Evolutionary conservation across 1,284 basidiomycete species (phyloP), one percentile per base, ranked within the genome.

Genomic region (Rhodotorula sp.): DNA sequence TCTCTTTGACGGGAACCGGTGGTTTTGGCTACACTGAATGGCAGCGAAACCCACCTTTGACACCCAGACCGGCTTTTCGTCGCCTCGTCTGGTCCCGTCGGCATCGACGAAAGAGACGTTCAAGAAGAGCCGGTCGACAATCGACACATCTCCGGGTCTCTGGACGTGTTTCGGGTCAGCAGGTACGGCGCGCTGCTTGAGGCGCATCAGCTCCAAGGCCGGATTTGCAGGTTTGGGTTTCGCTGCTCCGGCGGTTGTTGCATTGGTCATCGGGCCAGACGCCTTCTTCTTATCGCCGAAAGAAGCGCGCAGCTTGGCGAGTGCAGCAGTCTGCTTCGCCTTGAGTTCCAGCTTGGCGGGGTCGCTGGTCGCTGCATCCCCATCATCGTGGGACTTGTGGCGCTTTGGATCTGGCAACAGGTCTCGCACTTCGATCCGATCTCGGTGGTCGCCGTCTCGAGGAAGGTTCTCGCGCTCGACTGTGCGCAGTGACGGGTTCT

Each of bases 401-500:
- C 71, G 62, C 23, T 71, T 68, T 34, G 65, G 67, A 34, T 73
- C 71, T 6, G 74, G 71, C 18, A 76, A 31, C 8, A 76, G 55
- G 15, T 70, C 64, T 5, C 38, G 62, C 23, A 73, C 56, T 61
- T 67, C 62, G 19, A 66, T 34, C 5, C 58, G 47, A 10, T 16
- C 26, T 5, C 14, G 26, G 8, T 45, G 21, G 28, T 28, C 8
- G 48, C 14, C 38, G 56, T 19, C 58, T 45, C 18, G 52, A 26
- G 34, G 19, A 21, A 18, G 26, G 6, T 55, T 26, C 26, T 38
- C 23, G 52, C 45, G 4, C 47, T 12, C 3, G 68, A 38, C 4
- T 50, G 47, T 26, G 34, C 23, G 8, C 16, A 8, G 3, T 7
- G 49, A n/a, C 15, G 67, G 66, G 34, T 71, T 65, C 43, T 15